Evolutionary conservation across 305 asterid genomes (phyloP).

Genomic region (Solanum chacoense): DNA sequence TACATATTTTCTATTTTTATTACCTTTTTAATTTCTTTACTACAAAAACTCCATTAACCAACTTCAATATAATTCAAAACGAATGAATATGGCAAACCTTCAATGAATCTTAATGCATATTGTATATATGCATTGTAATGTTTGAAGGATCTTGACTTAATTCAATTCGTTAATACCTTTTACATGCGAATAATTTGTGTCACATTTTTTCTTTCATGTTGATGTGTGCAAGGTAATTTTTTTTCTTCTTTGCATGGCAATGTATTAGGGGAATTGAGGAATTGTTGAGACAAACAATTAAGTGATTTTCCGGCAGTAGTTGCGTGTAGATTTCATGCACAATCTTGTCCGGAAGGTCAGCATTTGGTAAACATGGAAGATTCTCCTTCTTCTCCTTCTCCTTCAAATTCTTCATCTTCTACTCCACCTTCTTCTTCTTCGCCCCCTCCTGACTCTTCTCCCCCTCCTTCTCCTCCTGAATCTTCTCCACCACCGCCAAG

Average conservation of each 20-base stretch:
- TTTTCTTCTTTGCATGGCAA: neutral
- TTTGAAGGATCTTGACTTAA: neutral
- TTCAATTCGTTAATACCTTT: neutral
- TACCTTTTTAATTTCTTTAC: neutral
- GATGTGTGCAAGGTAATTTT: neutral
- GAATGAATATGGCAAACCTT: neutral
- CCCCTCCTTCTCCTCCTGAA: neutral
- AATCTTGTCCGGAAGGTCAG: conserved; percentile 8
- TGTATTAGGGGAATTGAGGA: conserved; percentile 12
- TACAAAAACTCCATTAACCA: neutral
- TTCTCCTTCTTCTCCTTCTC: neutral
- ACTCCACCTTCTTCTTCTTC: neutral
- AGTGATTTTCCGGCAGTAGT: conserved; percentile 16
- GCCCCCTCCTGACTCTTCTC: neutral
- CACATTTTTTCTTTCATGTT: neutral
- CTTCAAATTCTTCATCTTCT: neutral
- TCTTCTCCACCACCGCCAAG: neutral
- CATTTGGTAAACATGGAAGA: neutral
- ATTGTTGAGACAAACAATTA: conserved; percentile 7
- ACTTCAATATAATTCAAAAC: neutral
- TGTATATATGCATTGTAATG: neutral
- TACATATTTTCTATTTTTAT: neutral
- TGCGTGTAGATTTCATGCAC: neutral
- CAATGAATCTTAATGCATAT: neutral
- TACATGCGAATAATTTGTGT: neutral